Evolutionary conservation across 2,329 filamentous ascomycete species (phyloP).

Genomic region (Aschersonia sp.): DNA sequence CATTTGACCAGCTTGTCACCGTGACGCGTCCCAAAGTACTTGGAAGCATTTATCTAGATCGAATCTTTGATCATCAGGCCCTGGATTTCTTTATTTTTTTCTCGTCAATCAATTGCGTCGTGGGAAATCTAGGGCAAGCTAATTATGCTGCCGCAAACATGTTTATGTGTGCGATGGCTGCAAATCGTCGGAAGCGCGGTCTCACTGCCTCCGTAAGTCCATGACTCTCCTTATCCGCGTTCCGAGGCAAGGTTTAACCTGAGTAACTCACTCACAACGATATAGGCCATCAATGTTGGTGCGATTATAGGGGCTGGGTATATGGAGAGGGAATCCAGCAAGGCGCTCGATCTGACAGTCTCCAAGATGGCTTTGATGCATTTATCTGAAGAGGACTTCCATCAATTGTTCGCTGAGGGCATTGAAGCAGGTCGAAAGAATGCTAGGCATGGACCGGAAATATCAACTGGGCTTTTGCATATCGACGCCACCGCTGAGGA

Average conservation of each 20-base stretch:
- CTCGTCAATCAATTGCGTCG: conserved; percentile 18
- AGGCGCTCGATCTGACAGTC: not conserved
- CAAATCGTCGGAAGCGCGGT: conserved; percentile 13
- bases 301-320: conserved; percentile 26
- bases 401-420: conserved; percentile 15
- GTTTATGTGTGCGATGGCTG: conserved; percentile 7
- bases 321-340: conserved; percentile 9
- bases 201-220: conserved; percentile 16
- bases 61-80: conserved; percentile 10
- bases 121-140: conserved; percentile 21
- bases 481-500: not conserved
- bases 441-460: not conserved
- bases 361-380: conserved; percentile 6
- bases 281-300: conserved; percentile 19
- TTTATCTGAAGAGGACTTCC: conserved; percentile 15
- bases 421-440: conserved; percentile 4
- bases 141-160: conserved; percentile 22
- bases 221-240: no score
- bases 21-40: conserved; percentile 21
- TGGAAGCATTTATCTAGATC: conserved; percentile 17
- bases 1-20: conserved; percentile 12
- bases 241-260: no score
- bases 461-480: not conserved
- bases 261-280: no score
- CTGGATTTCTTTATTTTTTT: conserved; percentile 28